Evolutionary conservation across 306 rosid species (phyloP), one percentile per base, ranked within the genome.

Genomic region (Pyrus betulifolia): DNA sequence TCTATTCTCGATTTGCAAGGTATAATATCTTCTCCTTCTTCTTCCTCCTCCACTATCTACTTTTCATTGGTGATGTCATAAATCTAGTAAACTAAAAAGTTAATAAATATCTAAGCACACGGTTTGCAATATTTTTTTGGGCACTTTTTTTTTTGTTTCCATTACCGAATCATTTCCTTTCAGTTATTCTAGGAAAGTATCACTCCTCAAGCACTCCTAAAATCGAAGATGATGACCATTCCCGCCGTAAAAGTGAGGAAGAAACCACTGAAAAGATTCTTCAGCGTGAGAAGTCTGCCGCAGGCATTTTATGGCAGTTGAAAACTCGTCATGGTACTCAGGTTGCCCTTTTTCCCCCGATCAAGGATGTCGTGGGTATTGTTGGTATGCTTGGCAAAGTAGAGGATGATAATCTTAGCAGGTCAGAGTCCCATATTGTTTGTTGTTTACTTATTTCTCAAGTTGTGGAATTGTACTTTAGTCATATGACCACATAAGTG

Each of bases 1-100:
- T 72, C 89, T 74, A 88, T 92, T 83, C 82, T 85, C 64, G 87
- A 92, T 81, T 73, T 89, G 86, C 90, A 90, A 89, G 97, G 99
- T 95, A 92, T 44, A 30, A 22, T 64, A 0, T n/a, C 57, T 59
- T 30, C n/a, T 23, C 25, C 25, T 15, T 38, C 1, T 62, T 70
- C 38, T 49, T 40, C 38, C 59, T 67, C 14, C 14, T 28, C 8
- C 19, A 45, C 5, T 6, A 10, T 66, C 27, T 18, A 0, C 70
- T 3, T 66, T 66, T 11, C 70, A 19, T 66, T 10, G 4, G 45
- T 21, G 49, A 33, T 30, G 25, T 30, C 31, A 49, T 33, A 4
- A 27, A 30, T 51, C 25, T 17, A 51, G 18, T 23, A 23, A 25
- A 49, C 19, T 31, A 51, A 11, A 66, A 52, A 44, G 79, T 18